phyloP scores from a whole-genome alignment of 2,329 filamentous ascomycete species.

The Colletotrichum godetiae region DNA sequence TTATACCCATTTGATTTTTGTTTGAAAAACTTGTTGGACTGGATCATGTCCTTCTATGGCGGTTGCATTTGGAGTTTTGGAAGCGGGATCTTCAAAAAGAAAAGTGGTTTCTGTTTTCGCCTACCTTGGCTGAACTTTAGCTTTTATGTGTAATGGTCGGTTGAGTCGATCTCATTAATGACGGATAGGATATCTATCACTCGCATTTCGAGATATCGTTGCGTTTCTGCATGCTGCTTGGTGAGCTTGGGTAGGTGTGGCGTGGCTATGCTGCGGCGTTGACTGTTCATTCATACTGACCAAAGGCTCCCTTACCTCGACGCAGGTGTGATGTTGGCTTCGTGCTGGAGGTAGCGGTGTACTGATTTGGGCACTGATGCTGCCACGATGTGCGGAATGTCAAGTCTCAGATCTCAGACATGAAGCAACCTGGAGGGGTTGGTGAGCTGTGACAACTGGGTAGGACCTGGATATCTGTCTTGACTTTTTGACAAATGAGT shows the following conservation, averaged over 20 bases:
- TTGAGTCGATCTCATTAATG: not conserved
- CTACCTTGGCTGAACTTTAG: not conserved
- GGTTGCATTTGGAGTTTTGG: slow-evolving; percentile 6
- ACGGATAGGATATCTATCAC: not conserved
- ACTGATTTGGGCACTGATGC: not conserved
- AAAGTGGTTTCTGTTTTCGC: not conserved
- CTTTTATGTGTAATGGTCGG: not conserved
- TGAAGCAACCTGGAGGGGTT: not conserved
- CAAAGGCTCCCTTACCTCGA: not conserved
- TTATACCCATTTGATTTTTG: slow-evolving; percentile 34
- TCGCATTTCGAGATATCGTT: not conserved
- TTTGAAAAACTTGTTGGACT: not conserved
- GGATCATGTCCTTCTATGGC: not conserved
- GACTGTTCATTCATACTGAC: not conserved
- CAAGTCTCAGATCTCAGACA: slow-evolving; percentile 15
- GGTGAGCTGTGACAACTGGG: not conserved
- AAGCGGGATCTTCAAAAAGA: slow-evolving; percentile 9
- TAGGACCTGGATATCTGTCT: not conserved
- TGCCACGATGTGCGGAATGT: not conserved
- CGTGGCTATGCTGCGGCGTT: too few species aligned
- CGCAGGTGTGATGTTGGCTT: not conserved
- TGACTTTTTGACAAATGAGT: not conserved
- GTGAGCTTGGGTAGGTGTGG: not conserved
- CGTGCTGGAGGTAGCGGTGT: not conserved
- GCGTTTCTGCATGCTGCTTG: not conserved